Evolutionary conservation across 208 protist species (phyloP), one percentile per base, ranked within the genome.

Genomic region (Blechomonas ayalai): DNA sequence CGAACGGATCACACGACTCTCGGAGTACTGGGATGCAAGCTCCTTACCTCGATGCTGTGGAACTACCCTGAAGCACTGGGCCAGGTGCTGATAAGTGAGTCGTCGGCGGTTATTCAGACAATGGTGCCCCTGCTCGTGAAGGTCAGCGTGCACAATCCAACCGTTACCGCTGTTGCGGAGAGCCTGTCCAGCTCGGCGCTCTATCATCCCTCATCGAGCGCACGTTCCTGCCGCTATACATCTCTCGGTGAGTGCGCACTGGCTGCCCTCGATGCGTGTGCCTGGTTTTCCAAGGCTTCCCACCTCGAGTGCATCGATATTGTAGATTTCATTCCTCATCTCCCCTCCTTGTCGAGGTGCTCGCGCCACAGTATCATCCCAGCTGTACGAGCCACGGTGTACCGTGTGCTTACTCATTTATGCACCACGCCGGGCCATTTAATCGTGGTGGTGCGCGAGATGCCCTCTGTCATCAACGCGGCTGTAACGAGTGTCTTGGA

Each of bases 171-270:
- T 3, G 61, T 52, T n/a, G 54, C 61, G 10, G 74, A 73, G 34
- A 56, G 60, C 36, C 48, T 58, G 8, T 62, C 73, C 0, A 57
- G 61, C 6, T 92, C 82, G 23, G 55, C 70, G 20, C 46, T 88
- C 22, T 67, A 88, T 47, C 44, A 82, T 56, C 52, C 60, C 23
- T 70, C 75, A 0, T 42, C 31, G 9, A 70, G 68, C 52, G 52
- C 67, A 18, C 72, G 68, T 34, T 52, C 68, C 29, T 61, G 67
- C 16, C 76, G 83, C 34, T 80, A 79, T 59, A 89, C 73, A 1
- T 73, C 72, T 0, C 52, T 92, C n/a, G 83, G 83, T 22, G 83
- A 92, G 58, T 70, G 66, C 38, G 59, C 76, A 13, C 31, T 86
- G 13, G 58, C 73, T 2, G 71, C 79, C 10, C 46, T 88, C 35